Conservation (phyloP, 352 stramenopile genomes). For the Globisporangium emineosum region DNA sequence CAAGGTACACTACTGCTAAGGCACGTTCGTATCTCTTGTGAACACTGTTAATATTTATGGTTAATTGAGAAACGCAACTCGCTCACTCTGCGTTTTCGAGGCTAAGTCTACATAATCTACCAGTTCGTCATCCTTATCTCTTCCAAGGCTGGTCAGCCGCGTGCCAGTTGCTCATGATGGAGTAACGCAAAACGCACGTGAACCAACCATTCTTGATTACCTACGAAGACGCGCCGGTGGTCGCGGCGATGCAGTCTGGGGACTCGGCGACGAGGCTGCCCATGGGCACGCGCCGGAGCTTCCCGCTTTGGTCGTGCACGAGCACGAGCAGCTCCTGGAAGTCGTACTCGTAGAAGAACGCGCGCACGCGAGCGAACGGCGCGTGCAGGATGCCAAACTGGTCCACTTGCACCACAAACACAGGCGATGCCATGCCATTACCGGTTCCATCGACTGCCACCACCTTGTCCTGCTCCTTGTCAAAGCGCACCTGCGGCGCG, state of each 20-base stretch:
- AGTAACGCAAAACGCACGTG: neutral
- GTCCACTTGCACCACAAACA: slow-evolving; percentile 79
- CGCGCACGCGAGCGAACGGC: slow-evolving; percentile 75
- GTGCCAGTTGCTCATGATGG: neutral
- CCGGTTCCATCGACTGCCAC: slow-evolving; percentile 8
- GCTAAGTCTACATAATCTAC: no score
- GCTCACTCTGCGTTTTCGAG: neutral
- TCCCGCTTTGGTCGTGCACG: slow-evolving; percentile 32
- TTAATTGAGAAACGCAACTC: neutral
- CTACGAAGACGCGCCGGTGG: slow-evolving; percentile 22
- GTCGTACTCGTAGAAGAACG: slow-evolving; percentile 84
- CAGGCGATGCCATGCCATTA: slow-evolving; percentile 13
- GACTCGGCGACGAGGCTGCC: slow-evolving; percentile 44
- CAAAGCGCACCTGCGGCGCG: neutral
- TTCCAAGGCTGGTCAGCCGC: no score
- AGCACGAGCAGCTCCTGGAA: slow-evolving; percentile 37
- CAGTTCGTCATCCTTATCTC: no score
- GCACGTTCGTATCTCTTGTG: neutral
- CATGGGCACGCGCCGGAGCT: slow-evolving; percentile 35
- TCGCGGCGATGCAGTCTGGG: slow-evolving; percentile 47
- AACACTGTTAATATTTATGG: slow-evolving; percentile 1
- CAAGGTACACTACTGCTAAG: no score
- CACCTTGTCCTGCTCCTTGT: neutral
- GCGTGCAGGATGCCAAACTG: slow-evolving; percentile 87
- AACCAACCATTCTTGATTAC: no score